Evolutionary conservation across 1,284 basidiomycete genomes (phyloP).

Genomic region (Ustilago esculenta): DNA sequence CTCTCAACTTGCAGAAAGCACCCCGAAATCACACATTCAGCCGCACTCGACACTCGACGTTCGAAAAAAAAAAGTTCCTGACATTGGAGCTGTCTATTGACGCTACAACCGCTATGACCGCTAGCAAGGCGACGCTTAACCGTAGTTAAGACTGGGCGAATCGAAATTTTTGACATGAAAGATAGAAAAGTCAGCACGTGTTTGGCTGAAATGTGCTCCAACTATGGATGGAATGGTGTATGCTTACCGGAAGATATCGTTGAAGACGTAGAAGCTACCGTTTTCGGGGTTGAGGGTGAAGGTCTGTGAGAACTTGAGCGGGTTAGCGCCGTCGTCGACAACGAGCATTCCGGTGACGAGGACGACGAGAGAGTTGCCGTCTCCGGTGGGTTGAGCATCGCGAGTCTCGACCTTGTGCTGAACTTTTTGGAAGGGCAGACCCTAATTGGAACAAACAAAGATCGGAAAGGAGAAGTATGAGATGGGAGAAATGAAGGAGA

Average conservation of each 20-base stretch:
- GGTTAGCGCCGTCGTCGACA: constrained; percentile 59
- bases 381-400: constrained; percentile 87
- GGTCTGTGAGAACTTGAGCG: constrained; percentile 61
- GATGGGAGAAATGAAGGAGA: background rate
- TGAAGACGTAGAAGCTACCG: constrained; percentile 82
- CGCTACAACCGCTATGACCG: too few species aligned
- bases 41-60: too few species aligned
- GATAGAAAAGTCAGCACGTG: too few species aligned
- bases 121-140: too few species aligned
- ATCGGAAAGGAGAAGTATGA: background rate
- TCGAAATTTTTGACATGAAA: background rate
- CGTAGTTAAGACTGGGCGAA: constrained; percentile 54
- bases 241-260: constrained; percentile 62
- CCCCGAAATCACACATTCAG: too few species aligned
- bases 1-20: too few species aligned
- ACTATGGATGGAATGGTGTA: too few species aligned
- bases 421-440: constrained; percentile 83
- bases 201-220: too few species aligned
- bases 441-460: constrained; percentile 70
- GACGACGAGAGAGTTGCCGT: constrained; percentile 78
- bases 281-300: constrained; percentile 89
- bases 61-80: too few species aligned
- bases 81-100: too few species aligned
- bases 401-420: constrained; percentile 83
- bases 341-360: constrained; percentile 84